Conservation (phyloP, 768 basidiomycete genomes). For the Hericium erinaceus region DNA sequence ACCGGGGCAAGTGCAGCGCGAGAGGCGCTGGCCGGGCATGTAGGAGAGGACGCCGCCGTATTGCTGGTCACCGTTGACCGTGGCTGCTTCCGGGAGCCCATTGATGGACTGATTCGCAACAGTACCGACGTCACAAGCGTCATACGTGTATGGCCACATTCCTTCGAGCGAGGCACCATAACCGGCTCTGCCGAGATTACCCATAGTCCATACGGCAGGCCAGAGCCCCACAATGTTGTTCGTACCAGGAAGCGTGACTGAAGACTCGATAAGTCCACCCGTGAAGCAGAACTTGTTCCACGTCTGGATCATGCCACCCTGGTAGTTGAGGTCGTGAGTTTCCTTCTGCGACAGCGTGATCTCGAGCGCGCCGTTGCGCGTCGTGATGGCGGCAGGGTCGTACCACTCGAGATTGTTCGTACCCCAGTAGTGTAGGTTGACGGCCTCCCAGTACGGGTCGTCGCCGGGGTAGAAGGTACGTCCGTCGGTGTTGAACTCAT, state of each 20-base stretch:
- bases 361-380: slow-evolving; percentile 29
- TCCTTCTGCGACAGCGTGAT: slow-evolving; percentile 49
- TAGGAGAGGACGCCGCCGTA: slow-evolving; percentile 57
- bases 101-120: slow-evolving; percentile 72
- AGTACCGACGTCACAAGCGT: slow-evolving; percentile 88
- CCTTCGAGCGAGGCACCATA: slow-evolving; percentile 85
- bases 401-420: slow-evolving; percentile 73
- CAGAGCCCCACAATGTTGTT: slow-evolving; percentile 57
- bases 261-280: slow-evolving; percentile 67
- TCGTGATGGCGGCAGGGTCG: slow-evolving; percentile 56
- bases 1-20: slow-evolving; percentile 25
- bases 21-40: slow-evolving; percentile 69
- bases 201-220: slow-evolving; percentile 79
- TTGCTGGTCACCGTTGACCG: slow-evolving; percentile 46
- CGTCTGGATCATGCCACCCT: slow-evolving; percentile 10
- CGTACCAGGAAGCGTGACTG: slow-evolving; percentile 60
- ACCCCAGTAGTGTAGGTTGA: slow-evolving; percentile 33
- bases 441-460: slow-evolving; percentile 46
- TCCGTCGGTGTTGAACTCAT: slow-evolving; percentile 78
- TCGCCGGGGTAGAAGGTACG: slow-evolving; percentile 78
- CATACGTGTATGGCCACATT: slow-evolving; percentile 79
- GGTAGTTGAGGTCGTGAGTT: slow-evolving; percentile 60
- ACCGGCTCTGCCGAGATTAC: slow-evolving; percentile 79
- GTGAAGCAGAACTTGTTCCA: slow-evolving; percentile 94
- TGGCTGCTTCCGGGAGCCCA: slow-evolving; percentile 52